These are phyloP conservation scores for Nicotiana rustica DNA, from an alignment of 305 asterid genomes.

Conservation along the genomic window DNA sequence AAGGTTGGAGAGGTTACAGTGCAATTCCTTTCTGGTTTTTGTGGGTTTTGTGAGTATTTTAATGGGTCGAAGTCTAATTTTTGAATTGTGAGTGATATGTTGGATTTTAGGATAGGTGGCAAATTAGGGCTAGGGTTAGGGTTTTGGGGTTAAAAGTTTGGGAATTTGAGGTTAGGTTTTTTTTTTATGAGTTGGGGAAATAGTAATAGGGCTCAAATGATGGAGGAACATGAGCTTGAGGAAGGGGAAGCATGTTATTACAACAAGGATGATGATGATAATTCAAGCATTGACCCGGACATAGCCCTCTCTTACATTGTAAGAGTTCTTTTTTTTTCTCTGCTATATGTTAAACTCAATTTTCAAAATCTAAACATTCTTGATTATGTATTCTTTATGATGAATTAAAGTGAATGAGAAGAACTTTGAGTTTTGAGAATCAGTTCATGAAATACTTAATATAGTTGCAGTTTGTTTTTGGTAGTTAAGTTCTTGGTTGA, in stretches of 20 bases:
- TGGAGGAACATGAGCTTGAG: constrained; percentile 76
- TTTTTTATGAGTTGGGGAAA: constrained; percentile 28
- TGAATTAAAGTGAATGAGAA: background rate
- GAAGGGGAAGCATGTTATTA: constrained; percentile 82
- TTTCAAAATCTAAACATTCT: background rate
- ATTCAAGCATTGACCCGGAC: constrained; percentile 74
- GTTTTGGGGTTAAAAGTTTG: constrained; percentile 50
- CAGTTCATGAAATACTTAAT: constrained; percentile 16
- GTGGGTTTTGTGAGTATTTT: constrained; percentile 49
- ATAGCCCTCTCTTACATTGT: constrained; percentile 89
- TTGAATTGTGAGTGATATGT: constrained; percentile 57
- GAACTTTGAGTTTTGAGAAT: constrained; percentile 17
- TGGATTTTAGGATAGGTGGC: constrained; percentile 75
- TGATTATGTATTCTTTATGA: too few relatives aligned
- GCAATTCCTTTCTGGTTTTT: constrained; percentile 45
- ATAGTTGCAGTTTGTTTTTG: background rate
- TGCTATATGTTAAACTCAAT: background rate
- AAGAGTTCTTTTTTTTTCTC: constrained; percentile 51
- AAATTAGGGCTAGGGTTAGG: constrained; percentile 53
- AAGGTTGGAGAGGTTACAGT: constrained; percentile 41
- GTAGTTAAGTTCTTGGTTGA: background rate
- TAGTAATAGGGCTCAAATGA: constrained; percentile 54
- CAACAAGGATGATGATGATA: constrained; percentile 48
- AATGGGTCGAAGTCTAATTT: constrained; percentile 49
- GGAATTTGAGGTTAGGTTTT: constrained; percentile 44